These are phyloP conservation scores for Steccherinum ochraceum DNA, from an alignment of 768 basidiomycete genomes.

Conservation along the genomic window DNA sequence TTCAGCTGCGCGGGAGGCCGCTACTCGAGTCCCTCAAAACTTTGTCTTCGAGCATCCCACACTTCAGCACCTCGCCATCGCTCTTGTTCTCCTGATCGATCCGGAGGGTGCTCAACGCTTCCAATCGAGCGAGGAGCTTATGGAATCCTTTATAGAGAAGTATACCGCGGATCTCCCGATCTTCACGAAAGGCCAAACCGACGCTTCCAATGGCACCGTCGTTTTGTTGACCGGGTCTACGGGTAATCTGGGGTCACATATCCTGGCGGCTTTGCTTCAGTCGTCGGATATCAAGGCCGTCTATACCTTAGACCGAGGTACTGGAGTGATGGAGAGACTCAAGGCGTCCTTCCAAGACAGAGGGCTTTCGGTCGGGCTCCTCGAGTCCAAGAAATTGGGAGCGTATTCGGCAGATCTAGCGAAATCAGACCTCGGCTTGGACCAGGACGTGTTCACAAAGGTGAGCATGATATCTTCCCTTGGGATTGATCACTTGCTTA, in stretches of 20 bases:
- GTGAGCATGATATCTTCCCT: neutral
- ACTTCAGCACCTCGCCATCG: constrained; percentile 1
- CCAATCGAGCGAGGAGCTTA: neutral
- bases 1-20: neutral
- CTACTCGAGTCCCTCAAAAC: neutral
- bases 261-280: constrained; percentile 4
- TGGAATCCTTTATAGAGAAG: neutral
- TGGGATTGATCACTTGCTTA: neutral
- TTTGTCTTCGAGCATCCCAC: constrained; percentile 7
- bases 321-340: neutral
- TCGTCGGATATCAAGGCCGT: neutral
- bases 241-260: constrained; percentile 9
- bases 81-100: neutral
- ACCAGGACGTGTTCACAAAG: neutral
- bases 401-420: neutral
- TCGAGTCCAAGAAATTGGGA: neutral
- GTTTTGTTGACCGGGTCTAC: constrained; percentile 11
- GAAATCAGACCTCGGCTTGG: neutral
- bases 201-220: neutral
- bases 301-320: constrained; percentile 2
- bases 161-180: constrained; percentile 3
- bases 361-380: neutral
- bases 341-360: constrained; percentile 3
- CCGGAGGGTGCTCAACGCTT: neutral
- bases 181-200: neutral